Evolutionary conservation across 352 stramenopile genomes (phyloP).

Genomic region (Pythium sukuiense): DNA sequence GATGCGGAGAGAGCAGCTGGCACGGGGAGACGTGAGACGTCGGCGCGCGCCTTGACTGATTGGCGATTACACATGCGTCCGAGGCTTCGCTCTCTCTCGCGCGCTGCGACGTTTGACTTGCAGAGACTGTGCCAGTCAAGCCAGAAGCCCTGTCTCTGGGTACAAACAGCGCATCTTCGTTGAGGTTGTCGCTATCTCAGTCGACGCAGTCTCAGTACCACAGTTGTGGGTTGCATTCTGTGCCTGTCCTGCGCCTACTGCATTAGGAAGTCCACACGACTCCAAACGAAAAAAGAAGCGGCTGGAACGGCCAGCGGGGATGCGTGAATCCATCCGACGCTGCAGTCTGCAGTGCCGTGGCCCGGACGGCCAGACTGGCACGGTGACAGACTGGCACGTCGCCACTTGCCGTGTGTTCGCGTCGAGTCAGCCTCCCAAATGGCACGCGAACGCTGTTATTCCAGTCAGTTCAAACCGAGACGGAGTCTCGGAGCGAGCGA

Average conservation of each 20-base stretch:
- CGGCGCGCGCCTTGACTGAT: constrained; percentile 1
- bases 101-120: constrained; percentile 5
- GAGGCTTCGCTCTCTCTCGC: background rate
- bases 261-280: background rate
- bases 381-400: background rate
- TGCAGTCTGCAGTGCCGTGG: background rate
- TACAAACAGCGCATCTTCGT: background rate
- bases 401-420: constrained; percentile 2
- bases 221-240: background rate
- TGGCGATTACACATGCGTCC: constrained; percentile 1
- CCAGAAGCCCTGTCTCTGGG: constrained; percentile 2
- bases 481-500: no score
- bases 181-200: constrained; percentile 2
- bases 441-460: background rate
- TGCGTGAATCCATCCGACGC: constrained; percentile 6
- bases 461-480: no score
- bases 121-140: background rate
- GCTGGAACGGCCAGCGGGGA: constrained; percentile 3
- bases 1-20: background rate
- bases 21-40: background rate
- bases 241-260: background rate
- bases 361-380: background rate
- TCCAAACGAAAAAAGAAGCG: constrained; percentile 3
- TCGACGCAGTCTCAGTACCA: constrained; percentile 3
- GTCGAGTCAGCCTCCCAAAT: background rate